These are phyloP conservation scores for Phaseolus lunatus DNA, from an alignment of 306 rosid genomes.

Conservation along the genomic window DNA sequence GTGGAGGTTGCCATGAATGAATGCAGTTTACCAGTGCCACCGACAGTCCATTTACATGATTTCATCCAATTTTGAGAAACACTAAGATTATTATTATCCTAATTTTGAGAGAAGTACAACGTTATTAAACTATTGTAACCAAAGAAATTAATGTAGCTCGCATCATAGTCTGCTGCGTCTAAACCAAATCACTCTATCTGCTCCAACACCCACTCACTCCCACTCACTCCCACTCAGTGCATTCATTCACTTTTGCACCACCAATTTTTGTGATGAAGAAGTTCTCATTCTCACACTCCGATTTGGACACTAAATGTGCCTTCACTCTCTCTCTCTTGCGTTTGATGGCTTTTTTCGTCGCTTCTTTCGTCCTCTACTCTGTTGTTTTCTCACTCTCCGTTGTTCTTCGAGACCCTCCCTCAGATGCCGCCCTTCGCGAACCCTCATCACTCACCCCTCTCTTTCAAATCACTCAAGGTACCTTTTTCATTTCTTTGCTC, in stretches of 20 bases:
- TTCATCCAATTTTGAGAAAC: neutral
- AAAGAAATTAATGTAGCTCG: neutral
- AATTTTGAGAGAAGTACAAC: neutral
- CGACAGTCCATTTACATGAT: neutral
- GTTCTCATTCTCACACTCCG: constrained; percentile 6
- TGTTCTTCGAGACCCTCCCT: constrained; percentile 82
- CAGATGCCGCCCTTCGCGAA: constrained; percentile 55
- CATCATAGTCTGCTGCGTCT: neutral
- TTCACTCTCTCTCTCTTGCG: constrained; percentile 53
- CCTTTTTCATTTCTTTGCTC: neutral
- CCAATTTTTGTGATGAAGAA: constrained; percentile 52
- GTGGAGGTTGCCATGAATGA: neutral
- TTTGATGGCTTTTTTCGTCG: constrained; percentile 66
- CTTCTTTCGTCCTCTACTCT: constrained; percentile 67
- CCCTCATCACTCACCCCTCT: constrained; percentile 38
- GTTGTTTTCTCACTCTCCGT: constrained; percentile 75
- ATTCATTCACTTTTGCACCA: neutral
- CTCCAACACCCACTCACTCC: neutral
- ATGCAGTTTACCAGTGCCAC: constrained; percentile 5
- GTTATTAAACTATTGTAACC: neutral
- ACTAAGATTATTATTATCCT: neutral
- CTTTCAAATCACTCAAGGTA: constrained; percentile 55
- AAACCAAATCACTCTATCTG: neutral
- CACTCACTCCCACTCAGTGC: neutral
- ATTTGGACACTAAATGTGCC: constrained; percentile 48